Evolutionary conservation across 2,329 filamentous ascomycete genomes (phyloP), one percentile per base, ranked within the genome.

Genomic region (Colletotrichum godetiae): DNA sequence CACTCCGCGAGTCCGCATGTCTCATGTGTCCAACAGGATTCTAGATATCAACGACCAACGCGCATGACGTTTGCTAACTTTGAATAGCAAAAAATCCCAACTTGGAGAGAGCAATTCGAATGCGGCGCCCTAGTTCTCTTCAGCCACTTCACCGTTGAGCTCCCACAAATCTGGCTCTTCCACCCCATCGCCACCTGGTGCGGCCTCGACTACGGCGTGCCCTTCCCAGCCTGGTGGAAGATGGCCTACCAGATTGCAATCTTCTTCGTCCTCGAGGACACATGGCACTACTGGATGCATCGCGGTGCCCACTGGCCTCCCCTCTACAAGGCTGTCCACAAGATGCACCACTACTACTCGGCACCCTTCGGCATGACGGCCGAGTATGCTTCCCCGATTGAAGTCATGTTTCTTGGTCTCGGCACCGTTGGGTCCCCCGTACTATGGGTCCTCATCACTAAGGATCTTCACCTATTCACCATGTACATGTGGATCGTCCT

Each of bases 131-230:
- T 98, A 77, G 97, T 99, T 76, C 92, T 99, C 77, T 87, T 98
- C 79, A 95, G 92, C 82, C 97, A 99, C 84, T 97, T 98, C 85
- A 98, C 97, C 77, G 97, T 98, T 83, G 97, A 99, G 85, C 91
- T 99, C 49, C 97, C 97, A 74, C 97, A 98, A 85, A 98, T 98
- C 83, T 98, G 96, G 96, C 90, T 98, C 79, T 99, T 99, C 90
- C 97, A 99, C 87, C 97, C 97, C 49, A 91, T 98, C 87, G 96
- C 96, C 69, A 94, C 95, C 81, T 97, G 91, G 85, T 95, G 95
- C 82, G 97, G 97, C 79, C 93, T 99, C 84, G 89, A 92, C 72
- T 98, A 94, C 76, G 91, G 91, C 74, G 94, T 98, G 62, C 97
- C 96, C 10, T 99, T 99, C 88, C 97, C 97, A 35, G 87, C 93